These are phyloP conservation scores for Fusarium penzigii DNA, from an alignment of 2,329 filamentous ascomycete genomes.

Conservation along the genomic window DNA sequence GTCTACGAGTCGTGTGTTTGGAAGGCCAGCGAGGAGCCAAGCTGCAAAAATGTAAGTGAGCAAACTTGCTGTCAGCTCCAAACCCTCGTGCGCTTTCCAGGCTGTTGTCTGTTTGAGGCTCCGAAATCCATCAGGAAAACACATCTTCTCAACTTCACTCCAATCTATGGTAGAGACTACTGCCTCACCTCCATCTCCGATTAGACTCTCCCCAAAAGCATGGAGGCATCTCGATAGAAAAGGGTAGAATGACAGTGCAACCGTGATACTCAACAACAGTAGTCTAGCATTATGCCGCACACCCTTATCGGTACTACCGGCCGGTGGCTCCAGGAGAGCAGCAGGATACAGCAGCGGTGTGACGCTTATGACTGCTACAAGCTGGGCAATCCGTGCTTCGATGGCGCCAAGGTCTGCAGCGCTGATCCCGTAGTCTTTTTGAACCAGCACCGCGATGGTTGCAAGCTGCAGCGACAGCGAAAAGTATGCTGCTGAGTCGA, in stretches of 20 bases:
- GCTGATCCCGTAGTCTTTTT: conserved; percentile 27
- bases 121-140: conserved; percentile 5
- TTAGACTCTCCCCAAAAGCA: conserved; percentile 11
- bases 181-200: conserved; percentile 10
- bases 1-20: not conserved
- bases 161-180: conserved; percentile 9
- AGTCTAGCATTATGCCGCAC: conserved; percentile 10
- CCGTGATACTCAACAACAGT: conserved; percentile 8
- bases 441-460: conserved; percentile 18
- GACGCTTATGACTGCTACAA: conserved; percentile 22
- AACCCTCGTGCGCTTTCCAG: conserved; percentile 2
- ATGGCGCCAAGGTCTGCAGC: conserved; percentile 22
- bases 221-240: conserved; percentile 29
- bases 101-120: conserved; percentile 1
- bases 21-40: conserved; percentile 16
- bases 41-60: conserved; percentile 7
- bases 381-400: conserved; percentile 22
- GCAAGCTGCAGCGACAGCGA: conserved; percentile 23
- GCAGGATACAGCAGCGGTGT: conserved; percentile 24
- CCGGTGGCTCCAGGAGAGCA: conserved; percentile 11
- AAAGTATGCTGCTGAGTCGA: conserved; percentile 25
- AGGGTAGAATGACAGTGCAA: conserved; percentile 23
- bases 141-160: conserved; percentile 10
- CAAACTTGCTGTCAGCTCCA: conserved; percentile 12
- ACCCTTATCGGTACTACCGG: not conserved